These are phyloP conservation scores for Perilla frutescens DNA, from an alignment of 257 asterid species.

Conservation along the genomic window DNA sequence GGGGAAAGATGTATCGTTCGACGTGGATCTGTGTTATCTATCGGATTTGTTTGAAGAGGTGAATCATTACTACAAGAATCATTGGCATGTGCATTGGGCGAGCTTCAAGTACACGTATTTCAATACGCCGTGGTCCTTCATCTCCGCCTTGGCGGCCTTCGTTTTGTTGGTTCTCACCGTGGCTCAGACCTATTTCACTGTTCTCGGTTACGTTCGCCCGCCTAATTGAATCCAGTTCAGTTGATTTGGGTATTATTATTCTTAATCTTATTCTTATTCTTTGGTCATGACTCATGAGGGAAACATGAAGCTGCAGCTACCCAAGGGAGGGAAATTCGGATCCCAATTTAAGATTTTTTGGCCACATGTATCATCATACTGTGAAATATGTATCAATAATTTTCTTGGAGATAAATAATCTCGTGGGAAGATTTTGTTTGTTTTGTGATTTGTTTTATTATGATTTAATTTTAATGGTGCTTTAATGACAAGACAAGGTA, in stretches of 20 bases:
- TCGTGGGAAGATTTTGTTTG: no score
- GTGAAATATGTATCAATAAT: no score
- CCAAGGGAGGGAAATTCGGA: background rate
- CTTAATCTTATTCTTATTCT: background rate
- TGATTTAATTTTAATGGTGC: no score
- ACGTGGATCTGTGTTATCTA: slow-evolving; percentile 62
- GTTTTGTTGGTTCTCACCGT: slow-evolving; percentile 66
- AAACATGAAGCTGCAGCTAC: no score
- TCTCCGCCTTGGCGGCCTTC: slow-evolving; percentile 80
- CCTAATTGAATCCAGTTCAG: background rate
- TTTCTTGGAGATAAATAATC: no score
- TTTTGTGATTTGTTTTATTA: no score
- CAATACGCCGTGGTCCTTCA: slow-evolving; percentile 85
- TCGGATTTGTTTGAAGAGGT: slow-evolving; percentile 66
- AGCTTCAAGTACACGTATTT: slow-evolving; percentile 82
- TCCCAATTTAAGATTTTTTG: background rate
- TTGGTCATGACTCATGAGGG: no score
- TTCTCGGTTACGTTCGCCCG: slow-evolving; percentile 50
- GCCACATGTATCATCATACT: no score
- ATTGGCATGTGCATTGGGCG: slow-evolving; percentile 81
- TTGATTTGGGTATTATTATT: background rate
- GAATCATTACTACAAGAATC: slow-evolving; percentile 58
- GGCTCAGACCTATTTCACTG: slow-evolving; percentile 63
- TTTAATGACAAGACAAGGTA: no score
- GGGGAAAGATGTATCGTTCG: slow-evolving; percentile 85